These are phyloP conservation scores for Actinomortierella wolfii DNA, from an alignment of 371 early-diverging fungal genomes.

Conservation along the genomic window DNA sequence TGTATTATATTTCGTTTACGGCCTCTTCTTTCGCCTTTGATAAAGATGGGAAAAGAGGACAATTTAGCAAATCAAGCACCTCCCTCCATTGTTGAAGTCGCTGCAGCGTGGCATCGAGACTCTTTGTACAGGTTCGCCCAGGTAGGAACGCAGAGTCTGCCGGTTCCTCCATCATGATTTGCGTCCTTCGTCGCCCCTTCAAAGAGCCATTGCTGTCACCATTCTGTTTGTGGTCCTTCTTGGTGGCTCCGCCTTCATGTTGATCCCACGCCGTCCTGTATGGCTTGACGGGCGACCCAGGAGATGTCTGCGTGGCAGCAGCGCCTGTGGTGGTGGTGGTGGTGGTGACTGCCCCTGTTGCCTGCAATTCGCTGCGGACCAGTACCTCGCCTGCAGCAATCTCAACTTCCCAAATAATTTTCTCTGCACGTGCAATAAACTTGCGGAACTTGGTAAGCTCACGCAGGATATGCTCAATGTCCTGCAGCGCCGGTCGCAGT, in stretches of 20 bases:
- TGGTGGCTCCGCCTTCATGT: neutral
- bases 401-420: conserved; percentile 36
- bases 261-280: neutral
- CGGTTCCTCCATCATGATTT: neutral
- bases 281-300: too few relatives aligned
- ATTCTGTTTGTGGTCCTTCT: neutral
- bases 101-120: conserved; percentile 24
- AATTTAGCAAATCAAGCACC: conserved; percentile 32
- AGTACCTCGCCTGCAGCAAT: conserved; percentile 20
- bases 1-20: too few relatives aligned
- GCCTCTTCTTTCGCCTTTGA: too few relatives aligned
- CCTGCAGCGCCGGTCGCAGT: conserved; percentile 15
- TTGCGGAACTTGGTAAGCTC: conserved; percentile 14
- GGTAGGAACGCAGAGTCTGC: conserved; percentile 3
- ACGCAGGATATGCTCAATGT: conserved; percentile 13
- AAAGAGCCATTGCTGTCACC: neutral
- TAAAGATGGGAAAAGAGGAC: too few relatives aligned
- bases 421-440: conserved; percentile 28
- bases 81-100: conserved; percentile 35
- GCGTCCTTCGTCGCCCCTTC: neutral
- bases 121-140: conserved; percentile 25
- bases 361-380: conserved; percentile 7
- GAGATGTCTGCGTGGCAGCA: too few relatives aligned
- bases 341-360: neutral
- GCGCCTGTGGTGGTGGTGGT: too few relatives aligned